Evolutionary conservation across 768 basidiomycete genomes (phyloP), one percentile per base, ranked within the genome.

Genomic region (Pholiota conissans): DNA sequence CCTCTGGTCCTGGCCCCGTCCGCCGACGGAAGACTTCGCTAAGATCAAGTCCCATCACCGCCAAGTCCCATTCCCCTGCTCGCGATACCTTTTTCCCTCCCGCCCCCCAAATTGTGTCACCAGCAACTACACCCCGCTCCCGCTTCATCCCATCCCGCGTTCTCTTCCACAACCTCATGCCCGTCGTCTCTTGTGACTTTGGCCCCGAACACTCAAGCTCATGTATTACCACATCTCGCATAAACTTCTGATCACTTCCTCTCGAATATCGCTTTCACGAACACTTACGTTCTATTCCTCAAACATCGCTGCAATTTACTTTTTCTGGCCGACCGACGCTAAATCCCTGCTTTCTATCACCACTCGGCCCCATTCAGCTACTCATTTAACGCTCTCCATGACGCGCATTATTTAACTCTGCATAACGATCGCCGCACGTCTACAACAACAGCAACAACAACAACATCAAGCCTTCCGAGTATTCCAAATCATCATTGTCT

Each of bases 151-250:
- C 80, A 16, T 77, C 78, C 55, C 76, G 71, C 59, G 75, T 83
- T 63, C 74, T 76, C 16, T 86, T 85, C 61, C 78, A 75, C 67
- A 76, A 84, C 62, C 82, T 88, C 65, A 85, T 87, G 84, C 86
- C 86, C 35, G 79, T 85, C 55, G 73, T 79, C 62, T 45, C 42
- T 22, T 73, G 74, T 62, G 76, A 76, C 68, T 69, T 52, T 54
- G 61, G 59, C 49, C 56, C 64, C 27, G 56, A 63, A 39, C 53
- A 39, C 29, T 40, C 67, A 34, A 66, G 63, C 52, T 64, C 65
- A 34, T 74, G 74, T 71, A 72, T 71, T 64, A 71, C 64, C 62
- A 72, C 30, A 60, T 62, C 64, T 18, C 62, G 55, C 55, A 61
- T 64, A 56, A 61, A 67, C 66, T 62, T 66, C 50, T 63, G 59